These are phyloP conservation scores for Amylostereum areolatum DNA, from an alignment of 1,284 basidiomycete species.

Conservation along the genomic window DNA sequence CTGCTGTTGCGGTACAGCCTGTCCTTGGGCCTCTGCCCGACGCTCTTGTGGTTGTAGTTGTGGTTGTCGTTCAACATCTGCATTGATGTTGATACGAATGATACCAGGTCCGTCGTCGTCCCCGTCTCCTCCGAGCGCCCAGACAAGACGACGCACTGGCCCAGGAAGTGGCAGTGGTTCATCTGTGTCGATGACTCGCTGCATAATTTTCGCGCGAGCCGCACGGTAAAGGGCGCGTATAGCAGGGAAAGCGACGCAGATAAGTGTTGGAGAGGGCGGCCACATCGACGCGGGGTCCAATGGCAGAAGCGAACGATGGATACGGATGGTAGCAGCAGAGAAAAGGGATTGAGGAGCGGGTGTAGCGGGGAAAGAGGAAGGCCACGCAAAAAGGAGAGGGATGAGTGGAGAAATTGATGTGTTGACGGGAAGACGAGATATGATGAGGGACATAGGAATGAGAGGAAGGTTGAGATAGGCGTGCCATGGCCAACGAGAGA, in stretches of 20 bases:
- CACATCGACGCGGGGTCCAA: conserved; percentile 12
- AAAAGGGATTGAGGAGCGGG: neutral
- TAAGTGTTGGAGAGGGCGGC: conserved; percentile 16
- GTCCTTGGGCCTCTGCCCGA: neutral
- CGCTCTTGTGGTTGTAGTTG: conserved; percentile 1
- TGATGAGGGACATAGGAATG: conserved; percentile 49
- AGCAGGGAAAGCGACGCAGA: conserved; percentile 40
- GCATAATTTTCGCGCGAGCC: conserved; percentile 34
- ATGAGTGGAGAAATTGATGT: conserved; percentile 44
- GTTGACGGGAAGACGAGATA: conserved; percentile 47
- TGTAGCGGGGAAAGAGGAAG: conserved; percentile 32
- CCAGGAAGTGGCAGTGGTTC: conserved; percentile 9
- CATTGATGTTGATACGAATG: conserved; percentile 40
- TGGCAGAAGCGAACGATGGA: conserved; percentile 6
- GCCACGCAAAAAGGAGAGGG: conserved; percentile 60
- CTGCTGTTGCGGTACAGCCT: neutral
- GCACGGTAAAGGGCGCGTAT: conserved; percentile 41
- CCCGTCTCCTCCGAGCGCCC: conserved; percentile 32
- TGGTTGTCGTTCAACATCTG: conserved; percentile 9
- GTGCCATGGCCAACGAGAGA: conserved; percentile 62
- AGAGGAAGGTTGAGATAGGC: conserved; percentile 67
- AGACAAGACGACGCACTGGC: conserved; percentile 23
- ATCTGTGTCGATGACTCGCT: conserved; percentile 39
- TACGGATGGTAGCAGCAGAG: neutral
- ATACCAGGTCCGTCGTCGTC: conserved; percentile 40